Percentiles rank a stretch among this genome's conserved stretches.
Conservation (phyloP, 805 yeast species). For the Metschnikowia koreensis region DNA sequence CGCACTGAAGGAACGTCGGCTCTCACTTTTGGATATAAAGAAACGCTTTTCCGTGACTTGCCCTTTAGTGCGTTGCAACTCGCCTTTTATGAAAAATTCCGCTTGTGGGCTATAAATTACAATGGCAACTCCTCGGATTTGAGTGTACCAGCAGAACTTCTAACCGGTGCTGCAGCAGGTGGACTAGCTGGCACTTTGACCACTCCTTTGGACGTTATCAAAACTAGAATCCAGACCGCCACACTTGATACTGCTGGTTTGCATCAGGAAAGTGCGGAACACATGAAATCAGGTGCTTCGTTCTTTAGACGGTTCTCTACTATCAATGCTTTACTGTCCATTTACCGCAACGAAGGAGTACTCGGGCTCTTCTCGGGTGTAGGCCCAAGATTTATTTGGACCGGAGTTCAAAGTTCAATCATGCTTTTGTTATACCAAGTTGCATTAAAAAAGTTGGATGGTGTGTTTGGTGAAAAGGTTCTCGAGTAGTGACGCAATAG, state of each 20-base stretch:
- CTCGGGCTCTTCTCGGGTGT: constrained; percentile 88
- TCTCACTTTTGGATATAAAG: constrained; percentile 87
- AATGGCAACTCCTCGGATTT: constrained; percentile 40
- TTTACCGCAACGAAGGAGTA: constrained; percentile 73
- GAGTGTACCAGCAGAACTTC: constrained; percentile 59
- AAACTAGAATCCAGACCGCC: constrained; percentile 92
- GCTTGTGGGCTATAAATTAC: constrained; percentile 54
- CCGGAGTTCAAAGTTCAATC: constrained; percentile 89
- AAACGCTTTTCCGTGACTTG: constrained; percentile 85
- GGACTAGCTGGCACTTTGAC: constrained; percentile 87
- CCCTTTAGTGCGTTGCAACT: constrained; percentile 96
- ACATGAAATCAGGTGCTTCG: not conserved
- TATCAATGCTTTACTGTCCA: constrained; percentile 30
- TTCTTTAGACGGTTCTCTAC: constrained; percentile 27
- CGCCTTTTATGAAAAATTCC: constrained; percentile 87
- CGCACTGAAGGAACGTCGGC: constrained; percentile 72
- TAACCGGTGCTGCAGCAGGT: constrained; percentile 95
- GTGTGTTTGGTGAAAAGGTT: constrained; percentile 11
- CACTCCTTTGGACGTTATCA: constrained; percentile 89
- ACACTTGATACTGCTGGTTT: constrained; percentile 27
- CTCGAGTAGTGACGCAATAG: not conserved
- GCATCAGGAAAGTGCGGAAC: constrained; percentile 5
- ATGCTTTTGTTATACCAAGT: constrained; percentile 88
- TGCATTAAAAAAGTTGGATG: constrained; percentile 56
- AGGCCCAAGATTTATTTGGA: constrained; percentile 96